phyloP scores from a whole-genome alignment of 2,329 filamentous ascomycete species.

The Plenodomus lindquistii region DNA sequence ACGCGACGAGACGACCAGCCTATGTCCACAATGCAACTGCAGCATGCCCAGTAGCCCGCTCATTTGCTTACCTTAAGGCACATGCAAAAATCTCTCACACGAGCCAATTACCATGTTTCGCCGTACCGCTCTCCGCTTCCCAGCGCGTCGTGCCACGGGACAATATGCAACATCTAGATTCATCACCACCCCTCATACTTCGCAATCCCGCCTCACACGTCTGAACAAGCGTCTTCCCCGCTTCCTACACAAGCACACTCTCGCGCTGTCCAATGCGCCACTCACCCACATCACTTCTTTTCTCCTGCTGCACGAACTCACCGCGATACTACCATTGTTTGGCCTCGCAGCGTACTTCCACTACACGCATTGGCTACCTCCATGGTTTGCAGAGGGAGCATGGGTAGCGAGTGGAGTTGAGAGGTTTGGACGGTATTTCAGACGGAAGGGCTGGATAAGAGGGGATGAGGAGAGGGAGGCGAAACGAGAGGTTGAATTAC shows the following conservation, averaged over 20 bases:
- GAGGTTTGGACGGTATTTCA: conserved; percentile 77
- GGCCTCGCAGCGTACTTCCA: conserved; percentile 47
- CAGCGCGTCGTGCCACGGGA: conserved; percentile 7
- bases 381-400: conserved; percentile 56
- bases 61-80: neutral
- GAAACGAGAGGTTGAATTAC: conserved; percentile 20
- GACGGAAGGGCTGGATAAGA: conserved; percentile 79
- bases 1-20: neutral
- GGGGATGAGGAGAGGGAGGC: conserved; percentile 53
- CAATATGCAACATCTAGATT: conserved; percentile 14
- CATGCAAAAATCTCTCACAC: conserved; percentile 7
- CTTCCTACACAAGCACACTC: conserved; percentile 70
- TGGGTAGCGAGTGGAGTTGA: conserved; percentile 66
- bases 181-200: conserved; percentile 13
- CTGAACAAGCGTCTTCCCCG: conserved; percentile 56
- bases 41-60: neutral
- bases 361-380: conserved; percentile 74
- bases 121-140: neutral
- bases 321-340: conserved; percentile 70
- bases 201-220: conserved; percentile 39
- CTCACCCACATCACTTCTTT: conserved; percentile 84
- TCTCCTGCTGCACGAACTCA: conserved; percentile 87
- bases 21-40: conserved; percentile 1
- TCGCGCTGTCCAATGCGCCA: conserved; percentile 73
- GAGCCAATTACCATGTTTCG: conserved; percentile 10